Percentiles rank a stretch among this genome's conserved stretches.
phyloP scores from a whole-genome alignment of 805 yeast species.

The Zygosaccharomyces gambellarensis region DNA sequence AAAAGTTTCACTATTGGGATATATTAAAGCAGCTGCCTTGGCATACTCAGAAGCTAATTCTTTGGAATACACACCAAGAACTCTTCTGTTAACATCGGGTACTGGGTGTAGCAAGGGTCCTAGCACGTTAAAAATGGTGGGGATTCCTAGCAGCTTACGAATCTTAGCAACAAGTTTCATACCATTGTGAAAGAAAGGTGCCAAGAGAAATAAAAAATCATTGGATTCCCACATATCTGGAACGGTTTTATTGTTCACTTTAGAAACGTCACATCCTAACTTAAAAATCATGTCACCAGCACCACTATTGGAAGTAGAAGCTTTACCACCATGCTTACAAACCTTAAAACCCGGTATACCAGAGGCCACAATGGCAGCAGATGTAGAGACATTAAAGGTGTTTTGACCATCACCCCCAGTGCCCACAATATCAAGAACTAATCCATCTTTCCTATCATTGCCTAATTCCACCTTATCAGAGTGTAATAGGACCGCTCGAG shows the following conservation, averaged over 20 bases:
- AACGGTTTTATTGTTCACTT: conserved; percentile 61
- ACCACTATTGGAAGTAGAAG: conserved; percentile 88
- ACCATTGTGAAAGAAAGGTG: conserved; percentile 91
- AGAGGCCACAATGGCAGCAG: conserved; percentile 89
- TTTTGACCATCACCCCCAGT: conserved; percentile 99
- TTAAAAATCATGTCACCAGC: conserved; percentile 81
- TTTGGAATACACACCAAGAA: conserved; percentile 85
- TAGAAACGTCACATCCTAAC: conserved; percentile 77
- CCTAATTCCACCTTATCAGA: conserved; percentile 49
- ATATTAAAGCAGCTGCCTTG: conserved; percentile 62
- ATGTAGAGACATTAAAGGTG: conserved; percentile 93
- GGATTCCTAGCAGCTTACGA: conserved; percentile 77
- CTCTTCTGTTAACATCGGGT: conserved; percentile 64
- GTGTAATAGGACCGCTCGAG: conserved; percentile 61
- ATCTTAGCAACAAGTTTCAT: conserved; percentile 78
- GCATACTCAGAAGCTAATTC: conserved; percentile 80
- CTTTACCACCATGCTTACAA: conserved; percentile 97
- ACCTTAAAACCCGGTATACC: conserved; percentile 70
- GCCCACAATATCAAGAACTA: conserved; percentile 75
- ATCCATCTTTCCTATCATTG: neutral
- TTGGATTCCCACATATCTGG: conserved; percentile 45
- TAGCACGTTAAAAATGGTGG: conserved; percentile 87
- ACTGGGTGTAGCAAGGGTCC: conserved; percentile 96
- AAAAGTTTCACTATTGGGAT: conserved; percentile 51
- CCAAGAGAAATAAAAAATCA: conserved; percentile 68